Base-by-base conservation (phyloP, 192 early-diverging fungal species). In the Coemansia sp. region DNA sequence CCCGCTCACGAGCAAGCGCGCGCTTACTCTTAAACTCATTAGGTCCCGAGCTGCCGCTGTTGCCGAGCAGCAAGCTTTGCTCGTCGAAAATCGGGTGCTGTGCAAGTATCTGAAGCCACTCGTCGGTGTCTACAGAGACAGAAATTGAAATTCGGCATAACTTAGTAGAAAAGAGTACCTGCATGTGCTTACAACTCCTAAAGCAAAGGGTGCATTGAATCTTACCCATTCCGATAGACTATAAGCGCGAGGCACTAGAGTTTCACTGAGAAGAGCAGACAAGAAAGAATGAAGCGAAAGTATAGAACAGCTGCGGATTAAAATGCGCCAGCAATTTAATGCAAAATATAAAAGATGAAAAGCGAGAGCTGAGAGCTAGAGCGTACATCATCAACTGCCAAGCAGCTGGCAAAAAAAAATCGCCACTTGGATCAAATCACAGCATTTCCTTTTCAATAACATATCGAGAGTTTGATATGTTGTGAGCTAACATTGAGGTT, bases 41-140 rank as follows among this genome's bases (percentile, higher is more conserved):
- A 28, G 33, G 20, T 9, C 35, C 35, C 34, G 7, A 24, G 28
- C 45, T 37, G 37, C 36, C 33, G 33, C 18, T 37, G 34, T 21
- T 51, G 18, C 35, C 18, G 23, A 9, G 21, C 7, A 36, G 38
- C 16, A 37, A 18, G 11, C 28, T 65, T 8, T 62, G 67, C 28
- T 60, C 74, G 28, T 28, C 37, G 33, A 83, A 83, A 37, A 83
- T 61, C 24, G 80, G 67, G 60, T 83, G 80, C 10, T 76, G 67
- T 58, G 80, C 50, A 18, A 83, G 71, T 11, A 77, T 53, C 61
- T 83, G 80, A 24, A 83, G 65, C 80, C 80, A 83, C 45, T 77
- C 80, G 69, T 83, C 80, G 20, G 63, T 66, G 39, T 77, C 80
- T 77, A 77, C 42, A 64, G 9, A 13, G n/a, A 46, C 33, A 24